Evolutionary conservation across 192 early-diverging fungal genomes (phyloP).

Genomic region (Coemansia sp.): DNA sequence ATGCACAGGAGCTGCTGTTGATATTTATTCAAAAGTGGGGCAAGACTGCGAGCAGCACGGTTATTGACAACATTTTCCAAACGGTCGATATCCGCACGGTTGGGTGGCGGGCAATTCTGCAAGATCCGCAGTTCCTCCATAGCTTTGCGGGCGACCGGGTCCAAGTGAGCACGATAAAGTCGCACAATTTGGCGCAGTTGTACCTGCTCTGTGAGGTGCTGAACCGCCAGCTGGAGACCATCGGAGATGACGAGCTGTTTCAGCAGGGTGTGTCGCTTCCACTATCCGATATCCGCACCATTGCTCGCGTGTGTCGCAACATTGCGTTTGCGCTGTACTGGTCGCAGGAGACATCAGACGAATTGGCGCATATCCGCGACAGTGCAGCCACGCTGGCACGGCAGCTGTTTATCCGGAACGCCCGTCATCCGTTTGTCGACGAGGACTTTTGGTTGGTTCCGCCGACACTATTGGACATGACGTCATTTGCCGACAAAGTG

Average conservation of each 20-base stretch:
- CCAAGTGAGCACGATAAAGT: conserved; percentile 22
- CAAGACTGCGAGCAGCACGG: conserved; percentile 30
- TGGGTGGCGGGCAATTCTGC: conserved; percentile 28
- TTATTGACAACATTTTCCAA: conserved; percentile 45
- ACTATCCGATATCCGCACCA: conserved; percentile 19
- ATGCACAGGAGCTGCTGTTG: conserved; percentile 39
- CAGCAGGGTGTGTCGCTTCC: conserved; percentile 48
- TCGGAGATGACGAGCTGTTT: conserved; percentile 88
- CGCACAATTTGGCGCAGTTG: conserved; percentile 35
- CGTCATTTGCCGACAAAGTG: conserved; percentile 45
- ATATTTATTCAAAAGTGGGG: conserved; percentile 48
- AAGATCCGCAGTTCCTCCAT: conserved; percentile 28
- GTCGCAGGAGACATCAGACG: conserved; percentile 46
- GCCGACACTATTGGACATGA: conserved; percentile 40
- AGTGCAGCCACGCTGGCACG: conserved; percentile 66
- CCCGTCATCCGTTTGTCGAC: conserved; percentile 41
- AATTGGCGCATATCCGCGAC: conserved; percentile 58
- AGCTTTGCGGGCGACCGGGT: conserved; percentile 31
- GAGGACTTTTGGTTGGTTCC: conserved; percentile 50
- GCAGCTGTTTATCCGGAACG: conserved; percentile 61
- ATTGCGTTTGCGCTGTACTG: conserved; percentile 77
- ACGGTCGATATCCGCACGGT: conserved; percentile 42
- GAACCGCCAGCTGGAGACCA: conserved; percentile 68
- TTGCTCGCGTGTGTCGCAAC: conserved; percentile 55
- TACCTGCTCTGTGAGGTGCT: conserved; percentile 73